Evolutionary conservation across 768 basidiomycete genomes (phyloP), one percentile per base, ranked within the genome.

Genomic region (Tulasnella sp.): DNA sequence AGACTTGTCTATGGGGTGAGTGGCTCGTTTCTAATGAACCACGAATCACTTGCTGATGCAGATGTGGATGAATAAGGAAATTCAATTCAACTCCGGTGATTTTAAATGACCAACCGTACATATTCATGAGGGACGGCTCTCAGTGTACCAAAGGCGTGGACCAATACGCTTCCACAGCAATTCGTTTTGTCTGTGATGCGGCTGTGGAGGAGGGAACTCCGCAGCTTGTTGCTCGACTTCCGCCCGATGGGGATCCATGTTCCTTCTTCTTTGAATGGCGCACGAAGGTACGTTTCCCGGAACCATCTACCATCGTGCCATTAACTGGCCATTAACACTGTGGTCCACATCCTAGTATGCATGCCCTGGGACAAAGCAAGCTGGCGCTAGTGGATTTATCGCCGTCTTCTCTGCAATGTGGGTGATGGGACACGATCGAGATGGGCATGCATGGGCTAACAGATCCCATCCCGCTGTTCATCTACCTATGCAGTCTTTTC

Each of bases 181-280:
- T 92, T 34, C 77, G 85, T 62, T 93, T 93, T 67, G 74, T 86
- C 26, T 94, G 91, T 68, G 88, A 89, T 62, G 75, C 74, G 10
- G 76, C 79, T 2, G 78, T 83, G 65, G 77, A 78, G 4, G 70
- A 72, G 74, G 81, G 81, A 7, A 68, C 69, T 47, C 81, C 82
- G 5, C 66, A 72, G 15, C 75, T 93, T 3, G 70, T 89, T 2
- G 83, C 80, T 1, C 81, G 85, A 51, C 78, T 90, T 23, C 86
- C 86, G 3, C 80, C 81, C 7, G 78, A 80, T 15, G 81, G 85
- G 32, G 78, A 83, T 8, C 67, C 49, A 27, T 59, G 67, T 26
- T 81, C 80, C 11, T 92, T 84, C 68, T 79, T 86, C 60, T 71
- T 94, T 41, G 88, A 93, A 73, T 94, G 91, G 91, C 75, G 78